Percentiles rank a stretch among this genome's conserved stretches.
phyloP scores from a whole-genome alignment of 441 rosid genomes.

The Sinapis alba region DNA sequence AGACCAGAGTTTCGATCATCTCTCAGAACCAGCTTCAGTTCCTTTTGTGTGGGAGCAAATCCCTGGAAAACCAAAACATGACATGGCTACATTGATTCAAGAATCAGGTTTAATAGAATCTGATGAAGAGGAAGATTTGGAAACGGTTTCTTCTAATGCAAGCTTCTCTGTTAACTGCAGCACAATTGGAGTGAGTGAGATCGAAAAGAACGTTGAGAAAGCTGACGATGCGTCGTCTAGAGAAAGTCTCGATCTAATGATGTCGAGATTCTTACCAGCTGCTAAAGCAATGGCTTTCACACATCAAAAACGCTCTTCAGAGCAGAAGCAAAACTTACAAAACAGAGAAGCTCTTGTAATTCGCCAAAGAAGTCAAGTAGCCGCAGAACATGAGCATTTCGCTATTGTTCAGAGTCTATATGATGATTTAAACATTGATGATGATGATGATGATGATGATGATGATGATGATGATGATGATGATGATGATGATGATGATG shows the following conservation, averaged over 20 bases:
- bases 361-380: slow-evolving; percentile 46
- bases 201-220: slow-evolving; percentile 20
- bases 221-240: slow-evolving; percentile 43
- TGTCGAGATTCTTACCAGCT: slow-evolving; percentile 97
- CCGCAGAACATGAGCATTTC: slow-evolving; percentile 46
- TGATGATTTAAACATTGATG: slow-evolving; percentile 43
- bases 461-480: slow-evolving; percentile 51
- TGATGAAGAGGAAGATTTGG: slow-evolving; percentile 48
- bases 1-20: slow-evolving; percentile 40
- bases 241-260: slow-evolving; percentile 74
- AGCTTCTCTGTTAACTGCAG: slow-evolving; percentile 74
- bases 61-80: slow-evolving; percentile 73
- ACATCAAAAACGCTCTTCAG: slow-evolving; percentile 54
- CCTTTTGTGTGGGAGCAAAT: slow-evolving; percentile 89
- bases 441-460: slow-evolving; percentile 40
- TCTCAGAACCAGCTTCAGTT: slow-evolving; percentile 75
- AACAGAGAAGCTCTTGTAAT: slow-evolving; percentile 28
- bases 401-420: slow-evolving; percentile 38
- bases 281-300: slow-evolving; percentile 90
- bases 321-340: slow-evolving; percentile 45
- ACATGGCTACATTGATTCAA: slow-evolving; percentile 38
- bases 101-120: slow-evolving; percentile 33
- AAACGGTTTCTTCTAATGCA: slow-evolving; percentile 53
- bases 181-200: slow-evolving; percentile 57
- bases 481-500: slow-evolving; percentile 36